Evolutionary conservation across 805 yeast genomes (phyloP).

Genomic region (Kluyveromyces dobzhanskii): DNA sequence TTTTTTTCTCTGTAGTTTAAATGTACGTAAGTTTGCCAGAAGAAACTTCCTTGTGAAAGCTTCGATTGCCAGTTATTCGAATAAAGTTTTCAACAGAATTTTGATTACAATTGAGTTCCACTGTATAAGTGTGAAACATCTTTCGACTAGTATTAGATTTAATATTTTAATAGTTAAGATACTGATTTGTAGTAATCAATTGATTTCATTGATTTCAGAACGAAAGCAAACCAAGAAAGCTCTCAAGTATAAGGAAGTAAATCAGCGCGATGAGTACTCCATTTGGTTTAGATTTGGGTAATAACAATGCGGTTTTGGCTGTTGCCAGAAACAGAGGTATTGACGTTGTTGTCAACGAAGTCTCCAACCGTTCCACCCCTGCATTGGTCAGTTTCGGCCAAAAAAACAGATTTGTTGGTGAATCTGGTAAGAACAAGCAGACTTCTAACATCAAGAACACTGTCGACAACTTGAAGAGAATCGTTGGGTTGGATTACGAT

Average conservation of each 20-base stretch:
- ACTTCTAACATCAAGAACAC: conserved; percentile 95
- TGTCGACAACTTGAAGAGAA: conserved; percentile 88
- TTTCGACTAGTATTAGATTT: too few relatives aligned
- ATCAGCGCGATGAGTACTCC: conserved; percentile 65
- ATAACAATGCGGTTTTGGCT: conserved; percentile 86
- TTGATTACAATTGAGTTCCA: too few relatives aligned
- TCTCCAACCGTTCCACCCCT: conserved; percentile 96
- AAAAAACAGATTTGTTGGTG: conserved; percentile 90
- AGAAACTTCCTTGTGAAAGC: too few relatives aligned
- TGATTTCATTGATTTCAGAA: too few relatives aligned
- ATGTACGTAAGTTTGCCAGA: too few relatives aligned
- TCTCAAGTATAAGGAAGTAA: not conserved
- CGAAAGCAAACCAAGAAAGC: conserved; percentile 1
- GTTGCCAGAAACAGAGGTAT: conserved; percentile 98
- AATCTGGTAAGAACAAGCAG: conserved; percentile 92
- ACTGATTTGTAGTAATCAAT: too few relatives aligned
- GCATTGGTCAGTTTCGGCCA: conserved; percentile 82
- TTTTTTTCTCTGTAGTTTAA: not conserved
- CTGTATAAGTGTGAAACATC: too few relatives aligned
- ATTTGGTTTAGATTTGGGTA: conserved; percentile 97
- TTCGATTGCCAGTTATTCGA: too few relatives aligned
- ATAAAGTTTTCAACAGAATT: too few relatives aligned
- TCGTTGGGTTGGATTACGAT: conserved; percentile 65
- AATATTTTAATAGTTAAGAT: too few relatives aligned
- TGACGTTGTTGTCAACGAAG: conserved; percentile 96